Percentiles rank a stretch among this genome's conserved stretches.
These are phyloP conservation scores for Pleurotus eryngii DNA, from an alignment of 768 basidiomycete genomes.

Conservation along the genomic window DNA sequence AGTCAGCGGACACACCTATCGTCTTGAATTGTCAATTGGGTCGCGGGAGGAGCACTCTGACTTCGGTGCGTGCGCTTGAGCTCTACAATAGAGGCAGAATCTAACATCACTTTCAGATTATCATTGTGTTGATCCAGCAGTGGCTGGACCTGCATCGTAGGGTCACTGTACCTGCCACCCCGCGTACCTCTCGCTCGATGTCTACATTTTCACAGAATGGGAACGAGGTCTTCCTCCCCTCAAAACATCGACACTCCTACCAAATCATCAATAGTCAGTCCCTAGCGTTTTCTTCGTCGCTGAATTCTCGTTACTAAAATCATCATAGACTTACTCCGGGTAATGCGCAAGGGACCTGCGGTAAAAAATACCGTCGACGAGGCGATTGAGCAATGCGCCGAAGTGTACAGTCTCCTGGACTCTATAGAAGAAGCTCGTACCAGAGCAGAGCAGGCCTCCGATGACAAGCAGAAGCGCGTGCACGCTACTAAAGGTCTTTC, in stretches of 20 bases:
- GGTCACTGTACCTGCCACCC: constrained; percentile 33
- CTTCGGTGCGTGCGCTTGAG: constrained; percentile 55
- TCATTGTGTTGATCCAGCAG: constrained; percentile 77
- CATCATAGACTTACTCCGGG: constrained; percentile 68
- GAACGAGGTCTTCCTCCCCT: constrained; percentile 27
- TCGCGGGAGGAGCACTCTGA: constrained; percentile 84
- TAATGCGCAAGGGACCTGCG: constrained; percentile 79
- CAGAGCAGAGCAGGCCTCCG: constrained; percentile 73
- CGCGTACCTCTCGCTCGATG: constrained; percentile 34
- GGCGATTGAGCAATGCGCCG: constrained; percentile 81
- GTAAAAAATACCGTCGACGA: constrained; percentile 87
- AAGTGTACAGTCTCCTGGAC: constrained; percentile 82
- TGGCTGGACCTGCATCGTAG: constrained; percentile 61
- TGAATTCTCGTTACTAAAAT: background rate
- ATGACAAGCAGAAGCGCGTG: constrained; percentile 62
- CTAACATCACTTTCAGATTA: constrained; percentile 43
- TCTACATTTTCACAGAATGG: constrained; percentile 41
- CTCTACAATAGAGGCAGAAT: background rate
- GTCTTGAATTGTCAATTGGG: constrained; percentile 97
- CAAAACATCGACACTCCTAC: constrained; percentile 60
- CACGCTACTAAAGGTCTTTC: constrained; percentile 65
- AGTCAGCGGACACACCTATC: constrained; percentile 67
- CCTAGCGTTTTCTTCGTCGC: background rate
- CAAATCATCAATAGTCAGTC: constrained; percentile 84
- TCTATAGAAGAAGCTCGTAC: constrained; percentile 81